Percentiles rank a stretch among this genome's conserved stretches.
These are phyloP conservation scores for Nakazawaea pomicola DNA, from an alignment of 805 yeast species.

Conservation along the genomic window DNA sequence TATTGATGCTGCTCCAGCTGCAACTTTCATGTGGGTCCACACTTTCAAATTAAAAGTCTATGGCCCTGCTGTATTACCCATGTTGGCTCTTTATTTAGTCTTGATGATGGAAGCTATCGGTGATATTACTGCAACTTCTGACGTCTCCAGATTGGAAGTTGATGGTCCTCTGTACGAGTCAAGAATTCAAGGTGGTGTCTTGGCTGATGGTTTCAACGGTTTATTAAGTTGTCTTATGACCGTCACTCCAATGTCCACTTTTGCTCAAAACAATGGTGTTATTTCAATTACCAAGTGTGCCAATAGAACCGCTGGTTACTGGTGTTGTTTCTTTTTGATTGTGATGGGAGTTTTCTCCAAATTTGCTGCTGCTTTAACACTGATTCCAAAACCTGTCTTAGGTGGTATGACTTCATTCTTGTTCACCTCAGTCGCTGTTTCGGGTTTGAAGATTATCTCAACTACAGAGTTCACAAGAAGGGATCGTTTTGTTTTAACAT, in stretches of 20 bases:
- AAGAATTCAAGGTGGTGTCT: constrained; percentile 87
- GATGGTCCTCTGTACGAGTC: constrained; percentile 80
- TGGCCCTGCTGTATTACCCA: constrained; percentile 83
- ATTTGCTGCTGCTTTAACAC: constrained; percentile 83
- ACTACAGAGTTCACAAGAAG: constrained; percentile 51
- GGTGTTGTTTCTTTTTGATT: constrained; percentile 58
- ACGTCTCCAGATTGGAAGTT: constrained; percentile 80
- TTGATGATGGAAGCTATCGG: constrained; percentile 93
- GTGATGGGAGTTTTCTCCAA: constrained; percentile 86
- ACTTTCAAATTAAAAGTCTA: constrained; percentile 74
- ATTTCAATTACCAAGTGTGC: constrained; percentile 91
- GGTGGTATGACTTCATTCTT: constrained; percentile 79
- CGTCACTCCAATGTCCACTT: constrained; percentile 84
- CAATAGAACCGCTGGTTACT: constrained; percentile 61
- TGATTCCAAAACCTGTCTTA: constrained; percentile 73
- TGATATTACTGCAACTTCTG: constrained; percentile 91
- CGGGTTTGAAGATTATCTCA: constrained; percentile 53
- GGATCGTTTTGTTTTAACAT: constrained; percentile 50
- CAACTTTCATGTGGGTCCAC: constrained; percentile 81
- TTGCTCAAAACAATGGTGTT: constrained; percentile 95
- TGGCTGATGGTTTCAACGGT: constrained; percentile 86
- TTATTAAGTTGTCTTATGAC: constrained; percentile 73
- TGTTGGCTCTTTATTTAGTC: constrained; percentile 76
- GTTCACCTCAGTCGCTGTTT: constrained; percentile 52
- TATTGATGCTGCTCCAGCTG: constrained; percentile 73